Base-by-base conservation (phyloP, 2,329 filamentous ascomycete species). In the Fusarium lyarnte region DNA sequence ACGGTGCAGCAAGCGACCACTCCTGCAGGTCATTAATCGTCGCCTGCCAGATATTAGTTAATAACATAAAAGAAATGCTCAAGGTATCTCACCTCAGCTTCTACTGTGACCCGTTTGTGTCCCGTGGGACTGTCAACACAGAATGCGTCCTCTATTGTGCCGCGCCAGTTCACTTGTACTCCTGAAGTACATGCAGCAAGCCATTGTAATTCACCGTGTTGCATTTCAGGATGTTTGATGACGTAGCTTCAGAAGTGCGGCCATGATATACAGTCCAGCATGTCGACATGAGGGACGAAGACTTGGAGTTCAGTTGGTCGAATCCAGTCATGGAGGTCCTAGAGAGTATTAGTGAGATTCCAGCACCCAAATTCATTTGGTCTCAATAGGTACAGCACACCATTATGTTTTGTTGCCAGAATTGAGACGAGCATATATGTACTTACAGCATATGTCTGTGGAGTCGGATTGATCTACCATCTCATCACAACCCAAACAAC, bases 1-100 rank as follows among this genome's bases (percentile, higher is more conserved):
- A 73, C 19, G 70, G 70, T 4, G 70, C 51, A 19, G 60, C 65
- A 33, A 73, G 60, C 10, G 66, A 58, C 70, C 66, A 70, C 6
- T 63, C 55, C 6, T 29, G 33, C 19, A 63, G 8, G 8, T 70
- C 53, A 2, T 41, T 45, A 5, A 67, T 53, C 6, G 33, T 31
- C 8, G 19, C n/a, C 67, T 63, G 7, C 10, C 13, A 16, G 1
- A 14, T 5, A 21, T 66, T 12, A 73, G 33, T 14, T 14, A 14
- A 8, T 12, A 2, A 16, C 8, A 14, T 6, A 0, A 27, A 2
- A 3, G 9, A 3, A 1, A 33, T 33, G 17, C 21, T 16, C 21
- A 3, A 19, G 29, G 11, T 9, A 6, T 36, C 23, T 36, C 23
- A 66, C 69, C 65, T 66, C 65, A 5, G 70, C 47, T 29, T 72